Evolutionary conservation across 2,329 filamentous ascomycete species (phyloP), one percentile per base, ranked within the genome.

Genomic region (Fusarium napiforme): DNA sequence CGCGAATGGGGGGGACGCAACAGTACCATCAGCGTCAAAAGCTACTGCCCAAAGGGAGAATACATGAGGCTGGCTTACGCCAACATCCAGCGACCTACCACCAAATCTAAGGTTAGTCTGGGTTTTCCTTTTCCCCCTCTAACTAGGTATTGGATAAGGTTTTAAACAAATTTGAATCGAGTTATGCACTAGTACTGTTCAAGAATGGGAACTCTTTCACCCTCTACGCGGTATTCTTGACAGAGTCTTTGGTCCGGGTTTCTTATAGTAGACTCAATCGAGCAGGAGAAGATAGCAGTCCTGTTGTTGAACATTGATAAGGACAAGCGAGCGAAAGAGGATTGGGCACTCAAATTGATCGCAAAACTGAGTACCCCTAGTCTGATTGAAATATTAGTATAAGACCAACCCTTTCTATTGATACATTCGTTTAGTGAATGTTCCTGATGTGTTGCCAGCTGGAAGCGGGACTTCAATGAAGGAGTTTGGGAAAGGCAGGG

Each of bases 11-110:
- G 5, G 8, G 23, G 16, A 50, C 16, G 16, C 21, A 34, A 14
- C 2, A 23, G 4, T 2, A 10, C 11, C 11, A 7, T 4, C 9
- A 5, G 30, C 30, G 30, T 12, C 3, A 7, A 19, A 14, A 23
- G 0, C 23, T 3, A 49, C 11, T 7, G 4, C 7, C 4, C 14
- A 16, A 16, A 4, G 11, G 16, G 36, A 36, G 36, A 36, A 32
- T 18, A 18, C 34, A 36, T 12, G 30, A 32, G 30, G 11, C 11
- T 15, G 7, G 34, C 7, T 36, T 36, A 5, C 28, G 21, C 21
- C 12, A 21, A 21, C 15, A 4, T 16, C 2, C 5, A 30, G 0
- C 26, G 2, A 14, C 45, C 5, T 9, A 46, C 18, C 5, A 28
- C 18, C 12, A 46, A 15, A 21, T 15, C 8, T 14, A 9, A 19